Evolutionary conservation across 1,284 basidiomycete genomes (phyloP), one percentile per base, ranked within the genome.

Genomic region (Ceratorhiza oryzae-sativae): DNA sequence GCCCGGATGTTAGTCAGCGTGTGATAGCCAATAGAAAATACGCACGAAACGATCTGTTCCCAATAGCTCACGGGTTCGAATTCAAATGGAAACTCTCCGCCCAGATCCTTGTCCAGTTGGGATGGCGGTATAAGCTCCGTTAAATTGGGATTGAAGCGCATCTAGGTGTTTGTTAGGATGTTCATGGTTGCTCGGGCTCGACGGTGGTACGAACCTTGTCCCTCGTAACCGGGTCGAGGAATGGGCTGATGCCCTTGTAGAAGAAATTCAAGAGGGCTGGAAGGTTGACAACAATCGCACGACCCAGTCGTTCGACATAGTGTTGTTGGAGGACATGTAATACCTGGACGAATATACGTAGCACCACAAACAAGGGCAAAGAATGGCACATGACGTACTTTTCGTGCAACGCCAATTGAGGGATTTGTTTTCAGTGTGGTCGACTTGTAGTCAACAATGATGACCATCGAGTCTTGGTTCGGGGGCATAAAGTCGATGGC

Each of bases 281-380:
- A 62, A 94, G 88, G 78, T 95, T 94, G 61, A 92, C 87, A 45
- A 96, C 89, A 46, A 96, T 84, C 13, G 93, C 94, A 20, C 92
- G 86, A 23, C 94, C 95, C 34, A 97, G 86, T 3, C 92, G 90
- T 81, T 96, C 94, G 39, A 92, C 90, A 77, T 97, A 97, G 80
- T 97, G 94, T 75, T 94, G 88, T 80, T 97, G 95, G 45, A 97
- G 84, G 75, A 97, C 95, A 73, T 86, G 84, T 25, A 95, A 84
- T 1, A 92, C 88, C 85, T 88, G 75, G 20, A 10, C 59, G 8
- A 53, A 55, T 15, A 46, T 65, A n/a, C n/a, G 34, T 15, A 55
- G 53, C 2, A 4, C 20, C 15, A 30, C 1, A 12, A 53, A 27
- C 27, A 36, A 30, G 15, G 9, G 59, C 39, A 65, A 27, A 58